Evolutionary conservation across 2,329 filamentous ascomycete genomes (phyloP), one percentile per base, ranked within the genome.

Genomic region (Botryotinia convoluta): DNA sequence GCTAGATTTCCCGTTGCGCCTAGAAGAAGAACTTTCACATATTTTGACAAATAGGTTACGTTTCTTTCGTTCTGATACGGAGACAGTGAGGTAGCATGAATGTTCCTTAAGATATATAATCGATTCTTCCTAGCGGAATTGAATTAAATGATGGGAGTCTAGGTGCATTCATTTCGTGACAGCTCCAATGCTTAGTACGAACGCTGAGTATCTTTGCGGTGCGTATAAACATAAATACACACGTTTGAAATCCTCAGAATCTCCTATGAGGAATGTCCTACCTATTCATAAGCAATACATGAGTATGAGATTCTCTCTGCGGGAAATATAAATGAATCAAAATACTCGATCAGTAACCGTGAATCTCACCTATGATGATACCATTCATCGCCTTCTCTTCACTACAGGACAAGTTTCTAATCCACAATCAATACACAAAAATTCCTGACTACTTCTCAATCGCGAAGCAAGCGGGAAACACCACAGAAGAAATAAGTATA

Each of bases 1-100:
- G 83, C 83, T 22, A 84, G 74, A 61, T 83, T 83, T 18, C 82
- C 83, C 37, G 82, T 84, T 77, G 80, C 81, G 39, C 82, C 83
- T 57, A 84, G 76, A 48, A 84, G 79, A 67, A 84, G 80, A 73
- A 84, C 1, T 4, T 4, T 5, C 82, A 69, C 81, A 82, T 82
- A 84, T 84, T 26, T 9, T 57, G 7, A 9, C n/a, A 1, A 29
- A 3, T 18, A 3, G 3, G 6, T 32, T 29, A 57, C 5, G 12
- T 51, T 51, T 51, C 26, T 26, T n/a, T 51, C 2, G 12, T n/a
- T 51, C 26, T 1, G 12, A 57, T 18, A 9, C 6, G n/a, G 51
- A 57, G 5, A 57, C 4, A 4, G 14, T 8, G 51, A 29, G n/a
- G 14, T 29, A 29, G 1, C 6, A 57, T 57, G n/a, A 32, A 57